Base-by-base conservation (phyloP, 139 green algal genomes). In the Chlorella sp. region DNA sequence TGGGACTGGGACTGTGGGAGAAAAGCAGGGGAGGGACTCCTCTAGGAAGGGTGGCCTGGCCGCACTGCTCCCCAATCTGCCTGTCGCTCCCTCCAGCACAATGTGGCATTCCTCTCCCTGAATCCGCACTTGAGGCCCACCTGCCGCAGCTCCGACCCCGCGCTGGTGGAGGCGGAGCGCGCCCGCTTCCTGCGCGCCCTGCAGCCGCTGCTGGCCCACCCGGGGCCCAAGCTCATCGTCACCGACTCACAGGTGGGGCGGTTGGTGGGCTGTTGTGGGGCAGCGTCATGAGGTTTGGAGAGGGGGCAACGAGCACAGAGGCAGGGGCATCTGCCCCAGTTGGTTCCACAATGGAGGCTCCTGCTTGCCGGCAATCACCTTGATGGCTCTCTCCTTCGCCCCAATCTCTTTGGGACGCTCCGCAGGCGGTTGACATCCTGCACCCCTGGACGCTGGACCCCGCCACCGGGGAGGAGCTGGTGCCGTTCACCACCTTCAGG, bases 391-490 rank as follows among this genome's bases (percentile, higher is more conserved):
- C 72, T n/a, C 15, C 72, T 39, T 15, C 13, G 0, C 3, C 41
- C 44, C n/a, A n/a, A n/a, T n/a, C n/a, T n/a, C n/a, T n/a, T n/a
- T n/a, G n/a, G n/a, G n/a, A n/a, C n/a, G n/a, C n/a, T n/a, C n/a
- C n/a, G n/a, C 88, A 94, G 91, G 92, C 92, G 0, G 85, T 95
- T 65, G 92, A 95, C 86, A 88, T 95, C 23, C 81, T 95, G 70
- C 90, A 93, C 82, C 91, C 92, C 39, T 95, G 92, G 92, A 95
- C 92, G 0, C 73, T 92, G 65, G 83, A 89, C 75, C 34, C 39
- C 1, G 26, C n/a, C 26, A 84, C 51, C 0, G 89, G 90, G 26
- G 2, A 57, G 30, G 87, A 90, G 30, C 80, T 93, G 68, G 80
- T 94, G 71, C 90, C 91, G 63, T 88, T 94, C 85, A 95, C 92